phyloP scores from a whole-genome alignment of 139 green algal genomes.

The Chlorella sp. region DNA sequence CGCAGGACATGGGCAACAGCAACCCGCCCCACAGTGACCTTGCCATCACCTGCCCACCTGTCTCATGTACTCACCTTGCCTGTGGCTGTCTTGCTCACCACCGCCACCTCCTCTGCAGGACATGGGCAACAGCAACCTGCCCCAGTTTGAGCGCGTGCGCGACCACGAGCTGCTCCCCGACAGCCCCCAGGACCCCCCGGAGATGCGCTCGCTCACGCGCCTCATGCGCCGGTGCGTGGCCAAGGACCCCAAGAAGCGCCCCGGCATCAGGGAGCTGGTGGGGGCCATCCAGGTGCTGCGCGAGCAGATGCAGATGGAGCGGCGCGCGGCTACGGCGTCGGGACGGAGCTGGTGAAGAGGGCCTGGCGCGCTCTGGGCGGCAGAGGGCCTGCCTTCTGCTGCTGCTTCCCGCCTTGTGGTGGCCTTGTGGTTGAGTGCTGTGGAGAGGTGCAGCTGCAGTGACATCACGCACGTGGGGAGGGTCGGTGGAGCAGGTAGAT shows the following conservation, averaged over 20 bases:
- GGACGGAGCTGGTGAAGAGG: too few relatives aligned
- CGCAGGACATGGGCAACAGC: background rate
- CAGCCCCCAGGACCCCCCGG: background rate
- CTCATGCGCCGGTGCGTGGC: conserved; percentile 8
- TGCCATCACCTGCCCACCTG: background rate
- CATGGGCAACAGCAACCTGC: background rate
- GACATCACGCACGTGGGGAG: too few relatives aligned
- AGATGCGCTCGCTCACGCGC: background rate
- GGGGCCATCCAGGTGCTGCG: background rate
- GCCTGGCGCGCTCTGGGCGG: too few relatives aligned
- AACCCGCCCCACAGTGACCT: background rate
- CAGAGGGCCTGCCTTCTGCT: too few relatives aligned
- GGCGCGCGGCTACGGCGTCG: too few relatives aligned
- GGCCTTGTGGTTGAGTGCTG: too few relatives aligned
- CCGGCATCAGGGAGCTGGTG: background rate
- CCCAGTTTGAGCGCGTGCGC: background rate
- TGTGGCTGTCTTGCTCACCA: background rate
- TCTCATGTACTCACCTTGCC: background rate
- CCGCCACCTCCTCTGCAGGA: conserved; percentile 1
- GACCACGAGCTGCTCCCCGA: conserved; percentile 3
- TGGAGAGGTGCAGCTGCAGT: too few relatives aligned
- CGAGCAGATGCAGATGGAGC: background rate
- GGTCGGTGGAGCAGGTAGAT: too few relatives aligned
- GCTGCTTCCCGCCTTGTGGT: too few relatives aligned
- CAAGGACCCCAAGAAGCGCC: background rate